phyloP scores from a whole-genome alignment of 1,284 basidiomycete genomes.

The Irpex lacteus region DNA sequence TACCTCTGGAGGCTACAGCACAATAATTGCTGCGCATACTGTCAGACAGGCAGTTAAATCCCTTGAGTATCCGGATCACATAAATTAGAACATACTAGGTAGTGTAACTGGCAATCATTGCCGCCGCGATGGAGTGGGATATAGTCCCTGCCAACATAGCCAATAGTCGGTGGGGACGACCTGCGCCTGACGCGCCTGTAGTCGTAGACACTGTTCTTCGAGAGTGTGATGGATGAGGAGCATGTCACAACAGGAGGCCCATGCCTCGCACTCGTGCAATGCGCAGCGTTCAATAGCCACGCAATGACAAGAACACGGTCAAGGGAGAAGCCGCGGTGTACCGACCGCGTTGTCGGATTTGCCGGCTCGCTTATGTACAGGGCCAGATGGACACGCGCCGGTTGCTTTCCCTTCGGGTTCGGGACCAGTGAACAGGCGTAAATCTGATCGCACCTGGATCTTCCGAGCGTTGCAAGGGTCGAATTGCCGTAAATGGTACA shows the following conservation, averaged over 20 bases:
- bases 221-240: neutral
- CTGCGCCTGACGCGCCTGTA: neutral
- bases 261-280: neutral
- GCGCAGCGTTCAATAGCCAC: neutral
- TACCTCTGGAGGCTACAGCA: conserved; percentile 8
- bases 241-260: neutral
- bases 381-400: neutral
- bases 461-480: neutral
- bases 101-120: neutral
- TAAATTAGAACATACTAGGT: conserved; percentile 4
- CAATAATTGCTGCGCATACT: conserved; percentile 11
- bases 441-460: neutral
- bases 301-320: neutral
- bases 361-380: neutral
- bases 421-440: neutral
- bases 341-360: neutral
- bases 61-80: neutral
- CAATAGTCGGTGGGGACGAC: neutral
- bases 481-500: neutral
- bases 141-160: neutral
- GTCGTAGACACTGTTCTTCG: neutral
- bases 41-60: neutral
- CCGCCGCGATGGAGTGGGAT: neutral
- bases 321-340: neutral
- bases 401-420: neutral